Base-by-base conservation (phyloP, 805 yeast genomes). In the Clavispora santaluciae region DNA sequence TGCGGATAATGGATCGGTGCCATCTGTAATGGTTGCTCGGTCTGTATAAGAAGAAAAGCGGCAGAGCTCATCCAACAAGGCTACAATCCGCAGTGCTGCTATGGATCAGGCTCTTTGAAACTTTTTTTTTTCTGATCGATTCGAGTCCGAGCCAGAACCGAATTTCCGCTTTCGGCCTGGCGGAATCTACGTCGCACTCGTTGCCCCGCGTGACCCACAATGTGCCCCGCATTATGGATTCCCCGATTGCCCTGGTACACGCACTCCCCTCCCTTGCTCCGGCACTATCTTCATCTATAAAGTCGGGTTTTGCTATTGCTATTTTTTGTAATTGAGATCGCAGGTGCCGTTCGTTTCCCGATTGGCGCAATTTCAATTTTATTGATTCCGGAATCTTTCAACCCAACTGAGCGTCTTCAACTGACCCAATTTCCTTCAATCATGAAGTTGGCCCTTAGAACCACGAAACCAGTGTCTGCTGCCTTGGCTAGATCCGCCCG, bases 401-500 rank as follows among this genome's bases (percentile, higher is more conserved):
- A 11, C 26, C 26, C 26, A 3, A 23, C 12, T 23, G 11, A 12
- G 5, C 11, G 2, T 23, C 26, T 5, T 5, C 29, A 15, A 6
- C 15, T 25, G 9, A n/a, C 8, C 4, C 20, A 28, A n/a, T n/a
- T n/a, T n/a, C n/a, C n/a, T n/a, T n/a, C n/a, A n/a, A n/a, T 6
- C 20, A 28, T 28, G 31, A 28, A 16, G 10, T 15, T 9, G 13
- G 31, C 31, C 12, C 12, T 16, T 3, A 28, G 31, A 31, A 21
- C 34, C 34, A n/a, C 50, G 44, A 59, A 22, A 37, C 23, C 34
- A 3, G 23, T n/a, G 5, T 31, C 16, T 7, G 16, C 16, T 13
- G 22, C 36, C 5, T 33, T 33, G 18, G 36, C 36, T 20, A 33
- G 17, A 31, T 12, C 16, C 12, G 6, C 36, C 36, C 28, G 37